Conservation (phyloP, 73 alveolate species). For the Stentor coeruleus region DNA sequence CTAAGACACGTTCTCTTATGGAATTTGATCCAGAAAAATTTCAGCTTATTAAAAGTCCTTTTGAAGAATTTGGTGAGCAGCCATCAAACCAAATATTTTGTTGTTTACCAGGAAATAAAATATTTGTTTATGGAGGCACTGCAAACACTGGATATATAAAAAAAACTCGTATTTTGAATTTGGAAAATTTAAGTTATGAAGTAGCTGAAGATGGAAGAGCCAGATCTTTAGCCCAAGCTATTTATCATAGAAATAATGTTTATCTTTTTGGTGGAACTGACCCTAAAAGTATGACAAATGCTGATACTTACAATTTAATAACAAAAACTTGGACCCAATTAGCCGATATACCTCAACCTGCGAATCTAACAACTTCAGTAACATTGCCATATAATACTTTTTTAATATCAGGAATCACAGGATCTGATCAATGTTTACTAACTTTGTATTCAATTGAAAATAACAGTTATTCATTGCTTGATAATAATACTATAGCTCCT, state of each 20-base stretch:
- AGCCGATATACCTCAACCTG: neutral
- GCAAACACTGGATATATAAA: neutral
- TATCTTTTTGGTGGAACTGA: neutral
- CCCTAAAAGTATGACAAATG: neutral
- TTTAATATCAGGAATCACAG: no score
- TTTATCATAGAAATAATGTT: neutral
- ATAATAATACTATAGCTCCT: no score
- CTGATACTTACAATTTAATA: neutral
- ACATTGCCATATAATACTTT: no score
- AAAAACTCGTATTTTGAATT: neutral
- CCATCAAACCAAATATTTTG: neutral
- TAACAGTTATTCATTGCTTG: no score
- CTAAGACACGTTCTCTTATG: no score
- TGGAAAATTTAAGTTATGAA: neutral
- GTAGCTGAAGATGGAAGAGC: no score
- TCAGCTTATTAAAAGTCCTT: neutral
- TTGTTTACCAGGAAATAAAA: neutral
- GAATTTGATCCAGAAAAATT: neutral
- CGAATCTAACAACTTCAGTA: neutral
- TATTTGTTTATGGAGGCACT: neutral
- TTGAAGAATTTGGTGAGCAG: neutral
- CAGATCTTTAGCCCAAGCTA: neutral
- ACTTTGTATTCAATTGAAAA: no score
- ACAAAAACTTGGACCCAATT: neutral
- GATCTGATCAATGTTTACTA: no score